Evolutionary conservation across 768 basidiomycete species (phyloP), one percentile per base, ranked within the genome.

Genomic region (Botryobasidium botryosum): DNA sequence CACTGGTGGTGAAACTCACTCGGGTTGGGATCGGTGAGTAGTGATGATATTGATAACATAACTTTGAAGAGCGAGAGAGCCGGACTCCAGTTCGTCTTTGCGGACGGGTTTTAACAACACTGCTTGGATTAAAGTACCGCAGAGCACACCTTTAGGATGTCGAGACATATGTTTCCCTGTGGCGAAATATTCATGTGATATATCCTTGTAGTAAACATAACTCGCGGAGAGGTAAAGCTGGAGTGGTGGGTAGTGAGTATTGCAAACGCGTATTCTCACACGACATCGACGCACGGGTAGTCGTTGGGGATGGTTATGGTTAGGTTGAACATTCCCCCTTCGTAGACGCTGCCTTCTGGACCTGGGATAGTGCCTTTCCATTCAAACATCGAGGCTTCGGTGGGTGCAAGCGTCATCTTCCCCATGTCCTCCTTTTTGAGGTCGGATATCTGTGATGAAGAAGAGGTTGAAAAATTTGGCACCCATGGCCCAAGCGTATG

Each of bases 41-140:
- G 72, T 0, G 87, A 91, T 0, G 87, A 91, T 3, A 96, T 70
- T 23, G 87, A 91, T 17, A 96, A 73, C 61, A 96, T 78, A 55
- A 92, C 83, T 66, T 96, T 94, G 69, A 84, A 90, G 39, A 96
- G 66, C 2, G 87, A 91, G 18, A 96, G 62, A 2, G 90, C 90
- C 5, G 90, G 90, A 1, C 85, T 90, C 90, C 90, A 96, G 55
- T 85, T 82, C 55, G 76, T 71, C 64, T 96, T n/a, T n/a, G n/a
- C n/a, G n/a, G n/a, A n/a, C n/a, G n/a, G n/a, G n/a, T n/a, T n/a
- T n/a, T n/a, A n/a, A n/a, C n/a, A n/a, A n/a, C n/a, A n/a, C n/a
- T n/a, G n/a, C n/a, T n/a, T n/a, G n/a, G n/a, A n/a, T n/a, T n/a
- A n/a, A n/a, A n/a, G n/a, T n/a, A n/a, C n/a, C n/a, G n/a, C n/a